Evolutionary conservation across 192 early-diverging fungal species (phyloP), one percentile per base, ranked within the genome.

Genomic region (Entrophospora sp.): DNA sequence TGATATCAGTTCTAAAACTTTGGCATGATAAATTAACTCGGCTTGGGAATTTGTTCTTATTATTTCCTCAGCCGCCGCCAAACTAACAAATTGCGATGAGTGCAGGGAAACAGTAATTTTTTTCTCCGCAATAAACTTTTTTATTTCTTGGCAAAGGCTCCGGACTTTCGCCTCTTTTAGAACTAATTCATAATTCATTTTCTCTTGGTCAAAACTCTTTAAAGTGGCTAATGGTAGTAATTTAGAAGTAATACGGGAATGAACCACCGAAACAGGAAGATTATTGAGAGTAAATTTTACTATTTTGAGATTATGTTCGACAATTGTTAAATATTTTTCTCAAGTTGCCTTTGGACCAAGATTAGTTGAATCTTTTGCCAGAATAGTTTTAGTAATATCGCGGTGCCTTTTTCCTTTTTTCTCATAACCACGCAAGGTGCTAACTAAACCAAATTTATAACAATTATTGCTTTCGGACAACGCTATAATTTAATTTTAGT

Each of bases 371-470:
- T 52, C 49, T 52, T 52, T 5, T 52, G 10, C 49, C 25, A 52
- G 49, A 27, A 20, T 1, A 2, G 49, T 52, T 52, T 5, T 52
- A 25, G 49, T 52, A 5, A 52, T 52, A 52, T 52, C 5, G 49
- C 49, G 1, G 49, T 52, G 49, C 3, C 49, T 52, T 9, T 9
- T 40, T 2, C n/a, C 25, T 52, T 27, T 52, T 52, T 52, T 52
- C 22, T 52, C 49, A 52, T 52, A 25, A 5, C 49, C 24, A 1
- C 49, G 49, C 3, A 52, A 52, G 5, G 49, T 52, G 6, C 49
- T 52, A 52, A 52, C 24, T 52, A 52, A 25, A 52, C 49, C 49
- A 52, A 52, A 52, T 52, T 52, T 52, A 52, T 52, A 52, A 52
- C 6, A 5, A 52, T 52, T 52, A 52, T 20, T 52, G 10, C 10